phyloP scores from a whole-genome alignment of 2,329 filamentous ascomycete species.

The Calonectria montana region DNA sequence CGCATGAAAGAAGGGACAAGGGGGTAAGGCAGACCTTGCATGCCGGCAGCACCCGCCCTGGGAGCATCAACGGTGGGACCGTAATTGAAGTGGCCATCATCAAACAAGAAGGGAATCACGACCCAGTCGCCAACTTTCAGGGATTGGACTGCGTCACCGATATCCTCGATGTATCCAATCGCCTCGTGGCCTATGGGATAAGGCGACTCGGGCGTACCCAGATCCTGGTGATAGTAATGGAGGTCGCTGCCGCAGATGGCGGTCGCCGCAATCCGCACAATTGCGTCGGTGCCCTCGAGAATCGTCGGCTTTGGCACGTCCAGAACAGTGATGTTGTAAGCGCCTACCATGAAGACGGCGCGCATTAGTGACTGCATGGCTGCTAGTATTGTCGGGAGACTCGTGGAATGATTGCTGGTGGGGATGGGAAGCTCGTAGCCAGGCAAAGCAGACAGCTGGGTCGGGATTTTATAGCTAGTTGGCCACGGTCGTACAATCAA shows the following conservation, averaged over 20 bases:
- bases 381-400: background rate
- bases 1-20: background rate
- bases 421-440: background rate
- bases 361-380: background rate
- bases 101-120: background rate
- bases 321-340: background rate
- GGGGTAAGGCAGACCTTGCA: background rate
- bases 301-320: background rate
- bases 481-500: background rate
- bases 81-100: slow-evolving; percentile 11
- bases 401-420: background rate
- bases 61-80: background rate
- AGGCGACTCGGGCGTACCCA: background rate
- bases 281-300: background rate
- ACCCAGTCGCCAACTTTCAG: slow-evolving; percentile 8
- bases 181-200: slow-evolving; percentile 1
- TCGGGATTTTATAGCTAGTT: background rate
- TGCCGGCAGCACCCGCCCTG: background rate
- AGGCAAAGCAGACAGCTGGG: background rate
- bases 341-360: background rate
- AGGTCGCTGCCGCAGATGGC: slow-evolving; percentile 7
- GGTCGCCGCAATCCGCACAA: background rate
- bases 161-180: background rate
- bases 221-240: background rate
- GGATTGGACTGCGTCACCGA: background rate